Conservation (phyloP, 129 eudicot genomes). For the Apium graveolens region DNA sequence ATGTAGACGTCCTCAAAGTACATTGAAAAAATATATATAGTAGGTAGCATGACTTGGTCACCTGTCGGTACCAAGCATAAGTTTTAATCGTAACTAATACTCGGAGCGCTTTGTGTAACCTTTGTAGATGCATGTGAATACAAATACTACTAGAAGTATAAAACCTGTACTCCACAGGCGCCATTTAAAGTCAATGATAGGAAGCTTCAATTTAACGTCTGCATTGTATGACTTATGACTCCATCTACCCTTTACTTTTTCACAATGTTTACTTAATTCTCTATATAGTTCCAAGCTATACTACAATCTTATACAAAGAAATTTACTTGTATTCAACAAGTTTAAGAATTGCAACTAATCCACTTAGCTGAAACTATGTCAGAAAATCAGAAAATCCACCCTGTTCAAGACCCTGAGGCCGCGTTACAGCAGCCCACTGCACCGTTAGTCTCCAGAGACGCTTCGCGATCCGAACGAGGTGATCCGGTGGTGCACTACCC, state of each 20-base stretch:
- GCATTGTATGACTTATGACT: neutral
- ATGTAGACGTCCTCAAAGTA: no score
- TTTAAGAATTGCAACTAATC: neutral
- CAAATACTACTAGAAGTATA: constrained; percentile 25
- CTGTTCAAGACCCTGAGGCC: constrained; percentile 45
- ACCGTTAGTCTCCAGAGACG: constrained; percentile 45
- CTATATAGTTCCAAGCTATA: neutral
- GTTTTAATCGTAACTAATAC: neutral
- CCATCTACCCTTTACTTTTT: neutral
- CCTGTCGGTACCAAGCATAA: neutral
- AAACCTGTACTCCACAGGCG: constrained; percentile 21
- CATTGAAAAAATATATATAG: neutral
- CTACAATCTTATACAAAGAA: neutral
- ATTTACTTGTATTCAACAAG: neutral
- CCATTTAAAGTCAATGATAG: constrained; percentile 35
- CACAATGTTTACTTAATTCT: neutral
- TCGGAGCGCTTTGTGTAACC: neutral
- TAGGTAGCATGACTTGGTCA: neutral
- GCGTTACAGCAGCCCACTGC: constrained; percentile 37
- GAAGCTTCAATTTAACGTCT: constrained; percentile 15
- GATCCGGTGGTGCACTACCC: constrained; percentile 30
- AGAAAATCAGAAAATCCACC: constrained; percentile 42
- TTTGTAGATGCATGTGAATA: constrained; percentile 6
- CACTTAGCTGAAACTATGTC: constrained; percentile 18
- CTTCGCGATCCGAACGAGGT: constrained; percentile 53